Base-by-base conservation (phyloP, 345 rosid species). In the Xanthoceras sorbifolium region DNA sequence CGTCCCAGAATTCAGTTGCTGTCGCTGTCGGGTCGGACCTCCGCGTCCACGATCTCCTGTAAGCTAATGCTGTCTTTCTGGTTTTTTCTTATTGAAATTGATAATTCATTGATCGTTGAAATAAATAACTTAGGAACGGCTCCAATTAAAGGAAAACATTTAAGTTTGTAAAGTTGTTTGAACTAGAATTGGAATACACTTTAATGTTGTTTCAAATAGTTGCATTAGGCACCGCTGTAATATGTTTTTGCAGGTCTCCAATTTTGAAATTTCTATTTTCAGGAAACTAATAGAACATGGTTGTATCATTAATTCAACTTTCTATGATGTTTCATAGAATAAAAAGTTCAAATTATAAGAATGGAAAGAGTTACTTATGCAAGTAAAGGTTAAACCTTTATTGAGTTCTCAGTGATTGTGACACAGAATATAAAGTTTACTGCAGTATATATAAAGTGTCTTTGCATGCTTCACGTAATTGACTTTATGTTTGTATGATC, bases 1-100 rank as follows among this genome's bases (percentile, higher is more conserved):
- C 97, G 10, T 55, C 77, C 74, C 98, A 90, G 76, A 79, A 82
- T 62, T 91, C 95, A 0, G 89, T 93, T 9, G 87, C 88, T 7
- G 92, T 96, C 55, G 82, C 97, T 17, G 91, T 92, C 67, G 97
- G 97, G 3, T 85, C 92, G 22, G 97, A 92, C 85, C 97, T 96
- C 77, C 97, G 97, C 67, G 84, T 90, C 67, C 92, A 89, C 83
- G 88, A 93, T 79, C 90, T 93, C 76, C 80, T 65, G 97, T 93
- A 80, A 77, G 89, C 76, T 55, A 17, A 77, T 76, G 88, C 76
- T 50, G n/a, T 36, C 68, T 26, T 44, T 22, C 7, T 63, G 31
- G n/a, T 2, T 55, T n/a, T 12, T 29, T 55, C 9, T 69, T 34
- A 14, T 25, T 32, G 40, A 38, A 11, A 38, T 25, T 28, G 29